These are phyloP conservation scores for Exophiala lecanii-corni DNA, from an alignment of 2,329 filamentous ascomycete species.

Conservation along the genomic window DNA sequence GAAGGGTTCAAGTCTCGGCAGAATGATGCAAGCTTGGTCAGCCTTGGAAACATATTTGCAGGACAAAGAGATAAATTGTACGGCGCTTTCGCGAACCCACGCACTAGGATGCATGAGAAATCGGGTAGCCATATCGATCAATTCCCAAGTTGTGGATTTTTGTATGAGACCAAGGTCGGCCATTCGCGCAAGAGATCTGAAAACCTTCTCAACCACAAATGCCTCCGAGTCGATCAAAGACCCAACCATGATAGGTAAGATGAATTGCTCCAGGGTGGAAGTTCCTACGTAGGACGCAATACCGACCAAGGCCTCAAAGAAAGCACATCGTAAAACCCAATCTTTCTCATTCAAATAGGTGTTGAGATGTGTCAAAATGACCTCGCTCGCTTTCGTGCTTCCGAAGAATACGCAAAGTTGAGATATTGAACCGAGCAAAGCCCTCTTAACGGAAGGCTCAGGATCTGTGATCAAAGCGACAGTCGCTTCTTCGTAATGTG, in stretches of 20 bases:
- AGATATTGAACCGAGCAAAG: constrained; percentile 86
- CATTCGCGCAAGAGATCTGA: constrained; percentile 83
- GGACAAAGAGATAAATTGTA: constrained; percentile 74
- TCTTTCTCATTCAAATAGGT: constrained; percentile 95
- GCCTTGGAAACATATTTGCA: constrained; percentile 71
- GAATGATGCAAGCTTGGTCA: constrained; percentile 76
- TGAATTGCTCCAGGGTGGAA: constrained; percentile 87
- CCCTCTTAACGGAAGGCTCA: constrained; percentile 79
- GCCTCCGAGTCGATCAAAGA: constrained; percentile 90
- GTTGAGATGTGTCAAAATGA: constrained; percentile 92
- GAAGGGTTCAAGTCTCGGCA: constrained; percentile 76
- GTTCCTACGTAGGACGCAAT: constrained; percentile 88
- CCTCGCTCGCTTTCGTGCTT: constrained; percentile 84
- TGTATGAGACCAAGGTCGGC: constrained; percentile 84
- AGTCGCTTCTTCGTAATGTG: constrained; percentile 80
- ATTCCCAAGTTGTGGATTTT: constrained; percentile 76
- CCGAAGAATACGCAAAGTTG: constrained; percentile 94
- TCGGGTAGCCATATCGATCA: constrained; percentile 74
- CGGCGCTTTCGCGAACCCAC: constrained; percentile 89
- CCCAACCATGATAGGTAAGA: constrained; percentile 91
- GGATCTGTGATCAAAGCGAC: constrained; percentile 84
- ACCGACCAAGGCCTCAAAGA: constrained; percentile 91
- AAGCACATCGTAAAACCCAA: constrained; percentile 94
- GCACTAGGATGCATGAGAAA: constrained; percentile 92
- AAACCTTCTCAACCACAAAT: constrained; percentile 83